Evolutionary conservation across 129 eudicot genomes (phyloP).

Genomic region (Kitagawia praeruptora): DNA sequence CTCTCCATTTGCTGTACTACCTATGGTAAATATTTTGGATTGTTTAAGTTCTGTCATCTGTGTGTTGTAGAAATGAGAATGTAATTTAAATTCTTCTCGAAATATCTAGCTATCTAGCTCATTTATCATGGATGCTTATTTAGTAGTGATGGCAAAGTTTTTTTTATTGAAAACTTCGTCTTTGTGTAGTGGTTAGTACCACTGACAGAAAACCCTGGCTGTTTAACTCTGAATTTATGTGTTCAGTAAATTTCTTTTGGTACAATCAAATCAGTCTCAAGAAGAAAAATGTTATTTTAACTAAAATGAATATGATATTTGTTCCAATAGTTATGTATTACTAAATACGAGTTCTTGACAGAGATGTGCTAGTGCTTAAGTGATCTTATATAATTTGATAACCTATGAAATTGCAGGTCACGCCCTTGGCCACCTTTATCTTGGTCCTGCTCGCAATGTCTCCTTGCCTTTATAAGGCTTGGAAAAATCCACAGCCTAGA

Average conservation of each 20-base stretch:
- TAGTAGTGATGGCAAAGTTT: neutral
- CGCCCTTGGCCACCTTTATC: conserved; percentile 60
- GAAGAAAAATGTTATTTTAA: neutral
- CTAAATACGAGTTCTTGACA: neutral
- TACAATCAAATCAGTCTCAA: neutral
- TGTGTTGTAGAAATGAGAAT: neutral
- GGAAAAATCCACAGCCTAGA: conserved; percentile 81
- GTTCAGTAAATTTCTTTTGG: neutral
- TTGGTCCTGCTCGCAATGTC: conserved; percentile 59
- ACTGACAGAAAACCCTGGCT: neutral
- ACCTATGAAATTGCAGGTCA: conserved; percentile 45
- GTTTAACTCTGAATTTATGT: neutral
- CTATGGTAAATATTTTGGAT: conserved; percentile 42
- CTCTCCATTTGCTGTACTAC: conserved; percentile 84
- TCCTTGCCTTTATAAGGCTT: conserved; percentile 70
- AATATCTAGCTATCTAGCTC: neutral
- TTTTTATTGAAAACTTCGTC: neutral
- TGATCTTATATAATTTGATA: neutral
- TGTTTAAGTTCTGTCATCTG: neutral
- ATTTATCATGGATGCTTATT: neutral
- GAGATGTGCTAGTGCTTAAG: neutral
- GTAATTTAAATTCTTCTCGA: neutral
- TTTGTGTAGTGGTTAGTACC: neutral
- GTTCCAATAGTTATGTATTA: neutral
- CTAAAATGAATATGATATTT: neutral